phyloP scores from a whole-genome alignment of 371 early-diverging fungal genomes.

The Syncephalastrum racemosum region DNA sequence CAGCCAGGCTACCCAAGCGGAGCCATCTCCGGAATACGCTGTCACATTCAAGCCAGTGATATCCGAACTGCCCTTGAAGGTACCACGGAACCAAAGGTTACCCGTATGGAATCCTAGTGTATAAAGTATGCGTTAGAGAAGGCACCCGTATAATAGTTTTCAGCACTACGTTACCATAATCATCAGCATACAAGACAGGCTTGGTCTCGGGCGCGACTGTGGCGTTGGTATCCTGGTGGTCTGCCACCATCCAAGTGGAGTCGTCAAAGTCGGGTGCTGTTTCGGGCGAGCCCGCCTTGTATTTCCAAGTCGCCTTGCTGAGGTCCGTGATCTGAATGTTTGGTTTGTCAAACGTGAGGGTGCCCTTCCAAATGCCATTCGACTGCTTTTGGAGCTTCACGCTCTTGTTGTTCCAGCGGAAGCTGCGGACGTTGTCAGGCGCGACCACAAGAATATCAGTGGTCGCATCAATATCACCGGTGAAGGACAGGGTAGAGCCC shows the following conservation, averaged over 20 bases:
- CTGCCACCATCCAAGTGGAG: constrained; percentile 17
- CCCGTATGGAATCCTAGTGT: constrained; percentile 23
- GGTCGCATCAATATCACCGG: constrained; percentile 18
- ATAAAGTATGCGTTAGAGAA: not conserved
- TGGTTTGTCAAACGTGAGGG: constrained; percentile 7
- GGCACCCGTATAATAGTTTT: too few relatives aligned
- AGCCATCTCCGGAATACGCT: constrained; percentile 18
- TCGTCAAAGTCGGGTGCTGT: constrained; percentile 23
- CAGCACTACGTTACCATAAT: constrained; percentile 13
- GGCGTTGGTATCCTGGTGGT: constrained; percentile 20
- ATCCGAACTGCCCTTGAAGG: constrained; percentile 15
- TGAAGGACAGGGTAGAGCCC: constrained; percentile 10
- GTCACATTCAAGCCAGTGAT: constrained; percentile 19
- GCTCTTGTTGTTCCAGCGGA: constrained; percentile 19
- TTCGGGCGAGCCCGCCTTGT: constrained; percentile 24
- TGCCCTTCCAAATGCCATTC: constrained; percentile 16
- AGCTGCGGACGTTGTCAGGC: constrained; percentile 3
- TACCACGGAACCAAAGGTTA: constrained; percentile 24
- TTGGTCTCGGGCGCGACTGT: constrained; percentile 11
- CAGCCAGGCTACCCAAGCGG: constrained; percentile 22
- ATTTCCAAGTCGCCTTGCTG: constrained; percentile 19
- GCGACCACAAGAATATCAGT: constrained; percentile 18
- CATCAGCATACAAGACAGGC: constrained; percentile 25
- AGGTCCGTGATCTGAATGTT: constrained; percentile 13
- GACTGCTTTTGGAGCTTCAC: constrained; percentile 3